A percentile compares a stretch with the other conserved stretches of the same genome.
Conservation (phyloP, 257 asterid species). For the Nyctanthes arbortristis region DNA sequence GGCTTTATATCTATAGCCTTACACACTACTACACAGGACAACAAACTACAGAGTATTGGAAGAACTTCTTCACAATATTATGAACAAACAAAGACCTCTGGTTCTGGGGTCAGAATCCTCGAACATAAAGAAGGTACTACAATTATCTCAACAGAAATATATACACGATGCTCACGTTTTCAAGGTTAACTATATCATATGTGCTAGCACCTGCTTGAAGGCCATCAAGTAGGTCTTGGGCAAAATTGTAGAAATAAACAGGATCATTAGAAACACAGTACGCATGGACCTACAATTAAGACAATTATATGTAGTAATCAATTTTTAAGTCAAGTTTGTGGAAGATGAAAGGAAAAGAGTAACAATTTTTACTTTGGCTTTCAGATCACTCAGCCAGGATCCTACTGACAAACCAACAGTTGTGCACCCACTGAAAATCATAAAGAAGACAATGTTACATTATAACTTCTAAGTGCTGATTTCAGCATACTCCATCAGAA, state of each 20-base stretch:
- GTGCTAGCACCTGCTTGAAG: constrained; percentile 72
- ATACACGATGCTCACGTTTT: constrained; percentile 56
- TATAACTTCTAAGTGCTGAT: neutral
- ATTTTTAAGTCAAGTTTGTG: constrained; percentile 4
- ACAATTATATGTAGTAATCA: constrained; percentile 10
- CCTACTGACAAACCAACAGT: constrained; percentile 86
- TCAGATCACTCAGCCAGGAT: constrained; percentile 66
- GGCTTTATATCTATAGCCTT: neutral
- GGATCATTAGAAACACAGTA: constrained; percentile 90
- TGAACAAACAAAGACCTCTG: constrained; percentile 3
- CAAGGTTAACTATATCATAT: constrained; percentile 71
- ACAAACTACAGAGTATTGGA: neutral
- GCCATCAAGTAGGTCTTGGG: constrained; percentile 84
- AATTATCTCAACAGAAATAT: constrained; percentile 4
- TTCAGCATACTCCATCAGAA: neutral
- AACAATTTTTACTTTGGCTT: constrained; percentile 60
- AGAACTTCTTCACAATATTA: too few relatives aligned
- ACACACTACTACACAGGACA: too few relatives aligned
- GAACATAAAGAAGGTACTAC: constrained; percentile 2
- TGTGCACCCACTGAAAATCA: constrained; percentile 84
- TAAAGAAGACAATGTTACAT: constrained; percentile 8
- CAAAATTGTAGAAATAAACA: constrained; percentile 71
- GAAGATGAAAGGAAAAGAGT: neutral
- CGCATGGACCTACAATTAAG: constrained; percentile 58
- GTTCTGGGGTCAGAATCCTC: neutral